Base-by-base conservation (phyloP, 2,329 filamentous ascomycete genomes). In the Harringtonia aguacate region DNA sequence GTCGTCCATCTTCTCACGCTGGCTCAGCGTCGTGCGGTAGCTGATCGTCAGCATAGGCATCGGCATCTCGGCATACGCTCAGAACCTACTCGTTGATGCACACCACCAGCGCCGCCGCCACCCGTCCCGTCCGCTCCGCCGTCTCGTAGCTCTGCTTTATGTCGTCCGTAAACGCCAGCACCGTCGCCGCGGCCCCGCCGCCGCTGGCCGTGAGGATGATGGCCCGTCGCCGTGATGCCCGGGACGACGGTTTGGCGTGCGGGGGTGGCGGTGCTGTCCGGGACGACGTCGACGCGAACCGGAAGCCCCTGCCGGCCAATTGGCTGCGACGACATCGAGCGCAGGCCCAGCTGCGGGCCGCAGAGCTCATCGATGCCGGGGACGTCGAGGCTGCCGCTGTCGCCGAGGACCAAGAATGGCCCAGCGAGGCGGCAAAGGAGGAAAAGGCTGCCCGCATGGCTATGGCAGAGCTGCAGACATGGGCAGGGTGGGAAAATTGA, bases 21-120 rank as follows among this genome's bases (percentile, higher is more conserved):
- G 68, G 52, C 86, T 94, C 52, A 98, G 67, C 2, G 87, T 89
- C 39, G 79, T 79, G 53, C 88, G 87, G 64, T 98, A 98, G 64
- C 89, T 95, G 55, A 20, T 36, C 20, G 48, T 48, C 40, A 48
- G n/a, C 24, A 10, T 8, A 4, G 18, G 3, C 20, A 4, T 10
- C 4, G 2, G 1, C n/a, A 17, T 20, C 7, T 7, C 14, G 24
- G 8, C 15, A 24, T 17, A 1, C 18, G 2, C n/a, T 8, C 28
- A 14, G 2, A 27, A 47, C 55, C 48, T 69, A 94, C 87, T 95
- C 90, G 58, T 90, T 89, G 52, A 97, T 92, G 65, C 84, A 89
- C 46, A 94, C 69, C 14, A 77, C 77, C 54, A 97, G 63, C 24
- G 85, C 78, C 22, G 75, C 70, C 12, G 81, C 79, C 20, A 97